phyloP scores from a whole-genome alignment of 805 yeast genomes.

The Blastobotrys attinorum region DNA sequence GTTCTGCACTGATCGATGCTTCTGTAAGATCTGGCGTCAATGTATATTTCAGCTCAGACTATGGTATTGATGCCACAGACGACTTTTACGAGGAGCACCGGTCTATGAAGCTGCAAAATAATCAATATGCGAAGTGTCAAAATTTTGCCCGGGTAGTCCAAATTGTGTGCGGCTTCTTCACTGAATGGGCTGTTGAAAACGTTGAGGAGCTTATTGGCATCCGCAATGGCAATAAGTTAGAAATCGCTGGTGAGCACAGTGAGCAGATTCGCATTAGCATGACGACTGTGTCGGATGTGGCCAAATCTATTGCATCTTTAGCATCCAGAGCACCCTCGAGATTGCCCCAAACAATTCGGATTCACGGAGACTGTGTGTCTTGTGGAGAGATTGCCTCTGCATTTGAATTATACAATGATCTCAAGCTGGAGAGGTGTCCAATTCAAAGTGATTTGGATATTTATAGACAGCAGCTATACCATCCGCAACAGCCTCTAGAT shows the following conservation, averaged over 20 bases:
- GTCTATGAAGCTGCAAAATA: too few relatives aligned
- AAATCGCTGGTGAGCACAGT: background rate
- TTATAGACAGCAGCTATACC: background rate
- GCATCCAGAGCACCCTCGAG: background rate
- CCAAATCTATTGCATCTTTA: background rate
- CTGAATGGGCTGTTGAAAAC: too few relatives aligned
- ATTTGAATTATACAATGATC: background rate
- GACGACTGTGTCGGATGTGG: background rate
- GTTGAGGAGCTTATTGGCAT: too few relatives aligned
- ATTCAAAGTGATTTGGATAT: background rate
- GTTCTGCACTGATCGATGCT: conserved; percentile 30
- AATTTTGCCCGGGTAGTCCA: too few relatives aligned
- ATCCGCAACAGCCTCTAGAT: background rate
- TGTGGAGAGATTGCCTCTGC: background rate
- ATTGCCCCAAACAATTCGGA: background rate
- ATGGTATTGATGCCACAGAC: too few relatives aligned
- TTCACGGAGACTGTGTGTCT: background rate
- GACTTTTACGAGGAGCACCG: too few relatives aligned
- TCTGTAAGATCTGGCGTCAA: conserved; percentile 36
- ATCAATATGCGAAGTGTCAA: too few relatives aligned
- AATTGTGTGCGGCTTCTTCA: background rate
- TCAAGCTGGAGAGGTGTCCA: background rate
- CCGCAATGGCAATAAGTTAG: background rate
- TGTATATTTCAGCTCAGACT: conserved; percentile 50
- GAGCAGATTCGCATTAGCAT: background rate